Evolutionary conservation across 2,329 filamentous ascomycete genomes (phyloP).

Genomic region (Cercospora beticola): DNA sequence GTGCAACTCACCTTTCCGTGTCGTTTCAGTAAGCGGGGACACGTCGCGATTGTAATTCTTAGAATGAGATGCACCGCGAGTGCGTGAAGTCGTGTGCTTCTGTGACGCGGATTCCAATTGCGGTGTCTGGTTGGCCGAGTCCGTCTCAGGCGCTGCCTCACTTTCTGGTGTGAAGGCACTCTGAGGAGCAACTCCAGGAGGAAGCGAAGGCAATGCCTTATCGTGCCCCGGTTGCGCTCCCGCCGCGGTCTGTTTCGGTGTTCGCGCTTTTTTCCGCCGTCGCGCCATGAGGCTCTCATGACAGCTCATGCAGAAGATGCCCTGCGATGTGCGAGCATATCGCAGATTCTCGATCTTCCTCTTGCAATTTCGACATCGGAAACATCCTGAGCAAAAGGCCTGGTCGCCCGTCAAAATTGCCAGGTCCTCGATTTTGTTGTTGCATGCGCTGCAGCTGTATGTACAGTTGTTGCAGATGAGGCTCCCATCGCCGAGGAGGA

Average conservation of each 20-base stretch:
- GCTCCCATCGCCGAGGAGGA: conserved; percentile 94
- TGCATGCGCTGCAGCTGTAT: conserved; percentile 95
- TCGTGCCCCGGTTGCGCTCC: conserved; percentile 49
- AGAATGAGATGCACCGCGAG: conserved; percentile 28
- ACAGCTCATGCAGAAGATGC: conserved; percentile 99
- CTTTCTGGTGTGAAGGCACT: conserved; percentile 59
- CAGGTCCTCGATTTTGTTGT: conserved; percentile 96
- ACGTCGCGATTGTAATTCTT: conserved; percentile 35
- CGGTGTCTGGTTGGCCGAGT: conserved; percentile 67
- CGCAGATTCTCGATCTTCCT: conserved; percentile 97
- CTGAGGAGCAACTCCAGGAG: conserved; percentile 67
- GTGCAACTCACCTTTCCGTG: conserved; percentile 34
- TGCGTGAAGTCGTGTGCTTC: conserved; percentile 28
- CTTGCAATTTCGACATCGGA: conserved; percentile 97
- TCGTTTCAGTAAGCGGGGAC: conserved; percentile 40
- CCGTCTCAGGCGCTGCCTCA: conserved; percentile 59
- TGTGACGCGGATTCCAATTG: conserved; percentile 56
- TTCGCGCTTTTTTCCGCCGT: conserved; percentile 79
- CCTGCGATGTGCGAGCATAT: conserved; percentile 95
- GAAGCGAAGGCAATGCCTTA: conserved; percentile 89
- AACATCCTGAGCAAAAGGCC: conserved; percentile 95
- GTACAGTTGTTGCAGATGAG: conserved; percentile 99
- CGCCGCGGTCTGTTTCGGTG: conserved; percentile 55
- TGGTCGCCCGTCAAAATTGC: conserved; percentile 97
- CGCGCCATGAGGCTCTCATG: conserved; percentile 96